phyloP scores from a whole-genome alignment of 345 rosid genomes.

The Syzygium oleosum region DNA sequence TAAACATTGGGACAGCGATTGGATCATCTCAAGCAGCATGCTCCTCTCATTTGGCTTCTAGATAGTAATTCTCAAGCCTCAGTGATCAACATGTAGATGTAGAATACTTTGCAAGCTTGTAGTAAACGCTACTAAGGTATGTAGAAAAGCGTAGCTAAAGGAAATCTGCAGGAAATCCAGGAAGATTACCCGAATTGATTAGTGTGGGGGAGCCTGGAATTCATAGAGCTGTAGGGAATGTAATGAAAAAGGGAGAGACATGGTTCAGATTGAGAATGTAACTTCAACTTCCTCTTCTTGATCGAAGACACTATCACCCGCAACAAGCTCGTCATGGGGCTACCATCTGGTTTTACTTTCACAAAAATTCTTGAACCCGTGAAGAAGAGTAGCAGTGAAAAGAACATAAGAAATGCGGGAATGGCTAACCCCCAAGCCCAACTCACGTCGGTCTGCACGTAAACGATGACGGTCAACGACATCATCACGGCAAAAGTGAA shows the following conservation, averaged over 20 bases:
- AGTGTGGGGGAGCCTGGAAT: constrained; percentile 27
- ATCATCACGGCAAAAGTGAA: constrained; percentile 30
- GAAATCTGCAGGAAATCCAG: not conserved
- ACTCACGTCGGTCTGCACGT: constrained; percentile 42
- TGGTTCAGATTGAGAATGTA: constrained; percentile 20
- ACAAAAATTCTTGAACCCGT: constrained; percentile 27
- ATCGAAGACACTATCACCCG: constrained; percentile 47
- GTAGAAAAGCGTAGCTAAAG: not conserved
- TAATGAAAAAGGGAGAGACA: constrained; percentile 19
- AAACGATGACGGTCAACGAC: constrained; percentile 33
- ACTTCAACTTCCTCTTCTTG: constrained; percentile 39
- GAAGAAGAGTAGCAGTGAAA: constrained; percentile 24
- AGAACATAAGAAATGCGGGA: constrained; percentile 36
- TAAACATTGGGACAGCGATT: not conserved
- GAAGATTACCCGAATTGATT: constrained; percentile 31
- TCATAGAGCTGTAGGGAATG: constrained; percentile 13
- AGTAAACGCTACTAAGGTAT: not conserved
- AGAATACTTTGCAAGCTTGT: not conserved
- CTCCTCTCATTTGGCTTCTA: not conserved
- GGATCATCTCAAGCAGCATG: not conserved
- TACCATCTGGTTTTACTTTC: constrained; percentile 31
- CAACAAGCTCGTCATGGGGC: constrained; percentile 16
- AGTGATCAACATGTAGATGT: not conserved
- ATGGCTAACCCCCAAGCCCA: constrained; percentile 46
- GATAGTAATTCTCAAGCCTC: not conserved